Evolutionary conservation across 352 stramenopile genomes (phyloP).

Genomic region (Thraustochytrium sp.): DNA sequence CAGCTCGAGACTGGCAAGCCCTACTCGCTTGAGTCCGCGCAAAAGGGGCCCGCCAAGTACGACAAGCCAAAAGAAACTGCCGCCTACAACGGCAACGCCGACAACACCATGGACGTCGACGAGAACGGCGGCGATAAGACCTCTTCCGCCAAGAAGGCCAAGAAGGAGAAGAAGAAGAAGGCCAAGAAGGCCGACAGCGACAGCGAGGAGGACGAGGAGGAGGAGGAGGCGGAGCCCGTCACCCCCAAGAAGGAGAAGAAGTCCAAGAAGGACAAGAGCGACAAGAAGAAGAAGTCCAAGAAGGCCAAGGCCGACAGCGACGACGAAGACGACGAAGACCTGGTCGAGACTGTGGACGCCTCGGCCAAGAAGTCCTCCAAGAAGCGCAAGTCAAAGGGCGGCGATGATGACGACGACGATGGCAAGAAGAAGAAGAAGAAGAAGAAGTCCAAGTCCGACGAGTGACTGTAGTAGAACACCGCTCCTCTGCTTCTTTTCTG

Average conservation of each 20-base stretch:
- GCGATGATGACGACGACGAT: slow-evolving; percentile 59
- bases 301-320: slow-evolving; percentile 51
- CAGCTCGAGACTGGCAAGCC: slow-evolving; percentile 91
- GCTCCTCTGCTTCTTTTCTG: not conserved
- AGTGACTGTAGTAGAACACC: slow-evolving; percentile 53
- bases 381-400: slow-evolving; percentile 59
- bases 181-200: slow-evolving; percentile 31
- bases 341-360: slow-evolving; percentile 32
- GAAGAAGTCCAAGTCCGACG: slow-evolving; percentile 65
- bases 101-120: slow-evolving; percentile 79
- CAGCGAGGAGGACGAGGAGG: slow-evolving; percentile 42
- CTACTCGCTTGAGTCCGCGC: slow-evolving; percentile 49
- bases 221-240: not conserved
- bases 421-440: slow-evolving; percentile 61
- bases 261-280: slow-evolving; percentile 59
- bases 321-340: slow-evolving; percentile 52
- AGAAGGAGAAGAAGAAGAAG: slow-evolving; percentile 53
- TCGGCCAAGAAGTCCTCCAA: slow-evolving; percentile 47
- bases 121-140: slow-evolving; percentile 50
- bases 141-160: slow-evolving; percentile 56
- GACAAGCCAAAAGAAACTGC: slow-evolving; percentile 56
- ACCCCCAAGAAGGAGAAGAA: slow-evolving; percentile 53
- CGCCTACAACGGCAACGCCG: slow-evolving; percentile 85
- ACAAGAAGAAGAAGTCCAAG: slow-evolving; percentile 63
- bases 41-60: slow-evolving; percentile 83